phyloP scores from a whole-genome alignment of 352 stramenopile genomes.

The Phytophthora macrochlamydospora region DNA sequence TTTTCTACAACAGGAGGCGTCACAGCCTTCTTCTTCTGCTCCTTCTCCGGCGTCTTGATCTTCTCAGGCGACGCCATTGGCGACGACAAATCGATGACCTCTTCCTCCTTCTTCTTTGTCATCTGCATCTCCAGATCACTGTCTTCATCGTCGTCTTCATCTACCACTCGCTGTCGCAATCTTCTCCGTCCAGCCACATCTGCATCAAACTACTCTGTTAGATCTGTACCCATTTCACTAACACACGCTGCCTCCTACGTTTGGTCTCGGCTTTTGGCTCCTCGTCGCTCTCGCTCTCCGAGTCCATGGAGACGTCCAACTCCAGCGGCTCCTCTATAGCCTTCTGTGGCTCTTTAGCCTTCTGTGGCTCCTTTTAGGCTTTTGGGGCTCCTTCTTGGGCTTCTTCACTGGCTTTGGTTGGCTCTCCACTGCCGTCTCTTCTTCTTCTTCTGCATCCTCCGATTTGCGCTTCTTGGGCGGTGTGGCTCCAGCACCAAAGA shows the following conservation, averaged over 20 bases:
- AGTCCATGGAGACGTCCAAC: slow-evolving; percentile 31
- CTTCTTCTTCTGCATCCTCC: slow-evolving; percentile 10
- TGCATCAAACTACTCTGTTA: slow-evolving; percentile 1
- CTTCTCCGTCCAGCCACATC: slow-evolving; percentile 55
- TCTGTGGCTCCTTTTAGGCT: slow-evolving; percentile 14
- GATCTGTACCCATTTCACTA: not conserved
- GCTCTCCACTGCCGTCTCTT: not conserved
- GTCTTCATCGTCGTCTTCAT: slow-evolving; percentile 64
- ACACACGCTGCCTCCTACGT: slow-evolving; percentile 31
- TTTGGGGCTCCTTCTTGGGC: slow-evolving; percentile 13
- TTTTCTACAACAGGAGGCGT: slow-evolving; percentile 12
- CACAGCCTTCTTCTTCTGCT: slow-evolving; percentile 15
- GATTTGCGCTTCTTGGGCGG: slow-evolving; percentile 36
- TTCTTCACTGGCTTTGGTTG: slow-evolving; percentile 26
- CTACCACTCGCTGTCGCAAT: slow-evolving; percentile 63
- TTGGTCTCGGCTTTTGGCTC: slow-evolving; percentile 40
- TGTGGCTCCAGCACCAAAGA: slow-evolving; percentile 50
- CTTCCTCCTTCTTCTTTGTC: slow-evolving; percentile 27
- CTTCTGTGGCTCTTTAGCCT: slow-evolving; percentile 13
- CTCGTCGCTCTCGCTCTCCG: slow-evolving; percentile 30
- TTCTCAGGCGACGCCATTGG: slow-evolving; percentile 14
- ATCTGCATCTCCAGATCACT: slow-evolving; percentile 44
- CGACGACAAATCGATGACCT: slow-evolving; percentile 46
- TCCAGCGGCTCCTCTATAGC: slow-evolving; percentile 29
- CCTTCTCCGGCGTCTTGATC: slow-evolving; percentile 25